Evolutionary conservation across 306 rosid genomes (phyloP).

Genomic region (Pueraria montana): DNA sequence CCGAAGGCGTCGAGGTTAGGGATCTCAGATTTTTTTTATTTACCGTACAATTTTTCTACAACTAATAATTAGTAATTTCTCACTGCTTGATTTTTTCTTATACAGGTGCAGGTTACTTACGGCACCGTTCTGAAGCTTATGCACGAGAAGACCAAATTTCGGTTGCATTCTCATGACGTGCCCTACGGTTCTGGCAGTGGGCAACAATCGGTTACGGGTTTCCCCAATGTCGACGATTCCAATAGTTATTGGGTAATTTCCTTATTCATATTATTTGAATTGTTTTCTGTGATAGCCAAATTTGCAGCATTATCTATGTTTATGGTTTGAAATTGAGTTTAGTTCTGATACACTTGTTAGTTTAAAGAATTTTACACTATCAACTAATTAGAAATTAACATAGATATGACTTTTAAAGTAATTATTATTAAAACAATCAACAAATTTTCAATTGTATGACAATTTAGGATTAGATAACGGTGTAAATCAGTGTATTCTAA

Average conservation of each 20-base stretch:
- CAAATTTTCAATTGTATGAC: not conserved
- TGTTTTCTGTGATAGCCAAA: not conserved
- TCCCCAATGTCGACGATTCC: conserved; percentile 84
- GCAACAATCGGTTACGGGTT: conserved; percentile 98
- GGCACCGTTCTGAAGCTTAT: conserved; percentile 87
- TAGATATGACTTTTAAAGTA: not conserved
- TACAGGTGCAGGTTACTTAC: conserved; percentile 74
- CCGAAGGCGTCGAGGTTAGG: conserved; percentile 92
- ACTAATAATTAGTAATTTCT: not conserved
- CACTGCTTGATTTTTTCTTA: not conserved
- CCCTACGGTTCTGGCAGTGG: conserved; percentile 99
- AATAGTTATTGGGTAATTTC: conserved; percentile 93
- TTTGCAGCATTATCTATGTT: not conserved
- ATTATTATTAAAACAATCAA: not conserved
- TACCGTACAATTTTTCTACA: not conserved
- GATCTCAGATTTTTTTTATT: not conserved
- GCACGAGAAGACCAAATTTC: conserved; percentile 92
- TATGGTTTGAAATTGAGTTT: not conserved
- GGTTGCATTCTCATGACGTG: conserved; percentile 97
- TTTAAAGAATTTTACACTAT: not conserved
- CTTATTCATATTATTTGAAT: not conserved
- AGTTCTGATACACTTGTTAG: not conserved
- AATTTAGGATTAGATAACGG: not conserved
- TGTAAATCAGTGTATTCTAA: not conserved
- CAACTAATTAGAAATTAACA: not conserved